Percentiles rank a stretch among this genome's conserved stretches.
Conservation (phyloP, 306 rosid genomes). For the Mimosa pudica region DNA sequence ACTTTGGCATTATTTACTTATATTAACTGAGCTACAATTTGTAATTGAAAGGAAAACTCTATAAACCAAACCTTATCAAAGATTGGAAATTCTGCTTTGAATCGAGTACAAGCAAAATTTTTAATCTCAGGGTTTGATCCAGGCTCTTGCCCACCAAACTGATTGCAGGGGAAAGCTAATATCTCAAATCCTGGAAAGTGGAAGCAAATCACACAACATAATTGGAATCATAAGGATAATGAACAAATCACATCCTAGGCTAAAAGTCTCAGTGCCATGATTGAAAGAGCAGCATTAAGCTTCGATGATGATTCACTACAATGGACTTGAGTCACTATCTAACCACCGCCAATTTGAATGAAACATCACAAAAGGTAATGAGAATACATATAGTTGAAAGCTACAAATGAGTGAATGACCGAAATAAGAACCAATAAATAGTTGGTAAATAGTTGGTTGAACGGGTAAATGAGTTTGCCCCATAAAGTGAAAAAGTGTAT, state of each 20-base stretch:
- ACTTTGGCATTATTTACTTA: slow-evolving; percentile 24
- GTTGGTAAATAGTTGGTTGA: too few relatives aligned
- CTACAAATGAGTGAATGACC: slow-evolving; percentile 2
- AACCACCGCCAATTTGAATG: not conserved
- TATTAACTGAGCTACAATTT: slow-evolving; percentile 23
- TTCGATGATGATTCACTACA: slow-evolving; percentile 1
- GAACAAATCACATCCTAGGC: slow-evolving; percentile 25
- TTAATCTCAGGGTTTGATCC: slow-evolving; percentile 92
- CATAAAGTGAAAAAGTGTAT: too few relatives aligned
- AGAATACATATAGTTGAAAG: not conserved
- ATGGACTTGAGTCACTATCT: slow-evolving; percentile 23
- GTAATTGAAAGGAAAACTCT: not conserved
- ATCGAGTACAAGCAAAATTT: slow-evolving; percentile 92
- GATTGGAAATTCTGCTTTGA: slow-evolving; percentile 92
- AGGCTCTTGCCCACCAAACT: slow-evolving; percentile 97
- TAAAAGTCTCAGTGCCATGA: slow-evolving; percentile 9
- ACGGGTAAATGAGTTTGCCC: too few relatives aligned
- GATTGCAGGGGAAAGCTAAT: slow-evolving; percentile 98
- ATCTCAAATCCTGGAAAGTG: slow-evolving; percentile 77
- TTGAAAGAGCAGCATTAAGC: slow-evolving; percentile 14
- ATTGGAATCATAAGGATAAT: slow-evolving; percentile 16
- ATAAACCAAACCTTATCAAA: slow-evolving; percentile 75
- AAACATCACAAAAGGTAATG: slow-evolving; percentile 25
- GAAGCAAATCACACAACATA: not conserved
- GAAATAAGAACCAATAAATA: too few relatives aligned